Evolutionary conservation across 2,329 filamentous ascomycete species (phyloP).

Genomic region (Curvularia verruculosa): DNA sequence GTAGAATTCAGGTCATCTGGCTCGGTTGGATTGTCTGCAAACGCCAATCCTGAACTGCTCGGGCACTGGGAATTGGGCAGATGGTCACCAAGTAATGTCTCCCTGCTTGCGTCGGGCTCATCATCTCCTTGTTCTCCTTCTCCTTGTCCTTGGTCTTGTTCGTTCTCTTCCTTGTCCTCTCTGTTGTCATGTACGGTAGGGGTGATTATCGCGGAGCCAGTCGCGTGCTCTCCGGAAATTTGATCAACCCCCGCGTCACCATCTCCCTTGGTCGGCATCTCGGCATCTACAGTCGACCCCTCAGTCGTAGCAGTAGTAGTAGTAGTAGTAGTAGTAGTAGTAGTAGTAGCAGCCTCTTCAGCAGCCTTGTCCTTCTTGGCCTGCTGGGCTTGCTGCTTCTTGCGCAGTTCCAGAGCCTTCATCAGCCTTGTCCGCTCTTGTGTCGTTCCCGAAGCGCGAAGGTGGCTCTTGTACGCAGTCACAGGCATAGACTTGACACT

Average conservation of each 20-base stretch:
- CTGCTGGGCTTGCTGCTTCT: conserved; percentile 4
- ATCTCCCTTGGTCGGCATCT: conserved; percentile 3
- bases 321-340: no score
- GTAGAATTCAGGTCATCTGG: conserved; percentile 45
- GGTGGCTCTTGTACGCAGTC: conserved; percentile 39
- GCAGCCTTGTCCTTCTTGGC: conserved; percentile 14
- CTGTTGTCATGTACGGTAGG: not conserved
- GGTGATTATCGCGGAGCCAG: conserved; percentile 6
- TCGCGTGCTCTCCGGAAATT: conserved; percentile 2
- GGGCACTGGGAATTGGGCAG: conserved; percentile 15
- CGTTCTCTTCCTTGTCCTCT: not conserved
- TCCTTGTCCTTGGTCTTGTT: not conserved
- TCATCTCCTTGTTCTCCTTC: conserved; percentile 1
- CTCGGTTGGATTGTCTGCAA: conserved; percentile 51
- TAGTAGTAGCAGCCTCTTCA: no score
- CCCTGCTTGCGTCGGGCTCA: conserved; percentile 16
- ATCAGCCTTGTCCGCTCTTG: conserved; percentile 90
- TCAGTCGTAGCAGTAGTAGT: no score
- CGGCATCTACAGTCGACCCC: conserved; percentile 18
- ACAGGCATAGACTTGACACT: conserved; percentile 55
- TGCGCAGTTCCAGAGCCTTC: conserved; percentile 40
- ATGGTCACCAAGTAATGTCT: conserved; percentile 24
- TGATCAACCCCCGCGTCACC: not conserved
- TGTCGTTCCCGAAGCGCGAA: conserved; percentile 66
- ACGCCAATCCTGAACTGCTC: conserved; percentile 61